Base-by-base conservation (phyloP, 2,329 filamentous ascomycete species). In the Thermothelomyces thermophilus region DNA sequence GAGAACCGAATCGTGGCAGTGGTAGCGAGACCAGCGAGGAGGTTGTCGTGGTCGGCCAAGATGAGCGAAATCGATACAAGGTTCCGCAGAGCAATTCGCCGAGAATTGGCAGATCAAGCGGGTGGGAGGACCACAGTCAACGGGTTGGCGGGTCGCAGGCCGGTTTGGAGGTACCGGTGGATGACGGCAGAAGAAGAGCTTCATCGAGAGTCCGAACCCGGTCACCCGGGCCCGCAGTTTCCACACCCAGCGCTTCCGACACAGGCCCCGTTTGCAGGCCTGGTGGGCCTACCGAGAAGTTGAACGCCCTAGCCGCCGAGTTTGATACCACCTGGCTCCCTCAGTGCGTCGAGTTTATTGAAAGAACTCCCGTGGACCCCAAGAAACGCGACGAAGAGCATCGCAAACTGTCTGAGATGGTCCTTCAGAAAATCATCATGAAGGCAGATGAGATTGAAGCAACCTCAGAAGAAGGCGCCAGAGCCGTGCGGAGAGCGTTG, bases 361-460 rank as follows among this genome's bases (percentile, higher is more conserved):
- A 69, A 5, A 70, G 74, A 8, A 83, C 87, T 10, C 87, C 87
- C 0, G 63, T 67, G 3, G 84, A 89, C 45, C 62, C 70, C 34
- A 82, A 83, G 65, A 88, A 86, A 72, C 73, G 79, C 43, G 76
- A 78, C 13, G 86, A 89, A 30, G 85, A 90, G 62, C 84, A 91
- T 64, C 82, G 84, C 64, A 83, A 79, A 63, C 66, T 93, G 16
- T 83, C 80, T 3, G 87, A 93, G 71, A 87, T 83, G 4, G 77
- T 90, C 34, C 73, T 93, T 73, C 80, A 84, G 54, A 84, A 90
- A 59, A 80, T 90, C 2, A 62, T 91, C 33, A 68, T 93, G 56
- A 91, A 90, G 69, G 67, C 89, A 34, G 87, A 93, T 63, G 82
- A 77, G 19, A 80, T 91, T 2, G 86, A 91, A 58, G 83, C 83